Evolutionary conservation across 2,329 filamentous ascomycete genomes (phyloP).

Genomic region (Pseudogymnoascus sp.): DNA sequence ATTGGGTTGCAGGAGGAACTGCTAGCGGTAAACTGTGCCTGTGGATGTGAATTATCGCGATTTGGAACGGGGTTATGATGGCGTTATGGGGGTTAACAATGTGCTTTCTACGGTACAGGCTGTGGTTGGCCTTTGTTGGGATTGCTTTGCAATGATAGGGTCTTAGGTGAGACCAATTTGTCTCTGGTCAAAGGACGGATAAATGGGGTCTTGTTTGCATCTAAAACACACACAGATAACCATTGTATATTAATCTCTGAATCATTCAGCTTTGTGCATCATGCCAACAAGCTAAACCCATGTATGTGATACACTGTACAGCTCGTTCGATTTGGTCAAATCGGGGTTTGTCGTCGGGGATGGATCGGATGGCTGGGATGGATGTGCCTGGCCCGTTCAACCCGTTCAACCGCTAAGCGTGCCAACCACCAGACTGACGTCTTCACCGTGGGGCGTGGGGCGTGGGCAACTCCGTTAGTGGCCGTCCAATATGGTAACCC

Average conservation of each 20-base stretch:
- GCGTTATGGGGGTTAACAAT: not conserved
- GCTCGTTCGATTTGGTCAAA: not conserved
- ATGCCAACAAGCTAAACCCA: not conserved
- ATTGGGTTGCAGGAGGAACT: slow-evolving; percentile 90
- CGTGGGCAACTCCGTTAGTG: slow-evolving; percentile 5
- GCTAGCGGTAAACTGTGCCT: slow-evolving; percentile 87
- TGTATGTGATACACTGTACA: not conserved
- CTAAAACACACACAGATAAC: not conserved
- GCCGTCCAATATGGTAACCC: not conserved
- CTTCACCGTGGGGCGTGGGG: not conserved
- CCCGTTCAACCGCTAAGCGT: not conserved
- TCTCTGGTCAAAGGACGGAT: not conserved
- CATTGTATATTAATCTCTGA: not conserved
- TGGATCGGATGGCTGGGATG: not conserved
- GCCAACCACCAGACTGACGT: not conserved
- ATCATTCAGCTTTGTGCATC: not conserved
- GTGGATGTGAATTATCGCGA: slow-evolving; percentile 57
- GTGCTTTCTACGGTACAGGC: not conserved
- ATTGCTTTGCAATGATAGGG: not conserved
- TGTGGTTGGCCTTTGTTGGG: not conserved
- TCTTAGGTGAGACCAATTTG: not conserved
- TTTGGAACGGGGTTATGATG: not conserved
- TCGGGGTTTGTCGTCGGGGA: not conserved
- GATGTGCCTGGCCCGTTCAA: slow-evolving; percentile 1
- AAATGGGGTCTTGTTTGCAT: not conserved